Base-by-base conservation (phyloP, 2,329 filamentous ascomycete species). In the Davidsoniella eucalypti region DNA sequence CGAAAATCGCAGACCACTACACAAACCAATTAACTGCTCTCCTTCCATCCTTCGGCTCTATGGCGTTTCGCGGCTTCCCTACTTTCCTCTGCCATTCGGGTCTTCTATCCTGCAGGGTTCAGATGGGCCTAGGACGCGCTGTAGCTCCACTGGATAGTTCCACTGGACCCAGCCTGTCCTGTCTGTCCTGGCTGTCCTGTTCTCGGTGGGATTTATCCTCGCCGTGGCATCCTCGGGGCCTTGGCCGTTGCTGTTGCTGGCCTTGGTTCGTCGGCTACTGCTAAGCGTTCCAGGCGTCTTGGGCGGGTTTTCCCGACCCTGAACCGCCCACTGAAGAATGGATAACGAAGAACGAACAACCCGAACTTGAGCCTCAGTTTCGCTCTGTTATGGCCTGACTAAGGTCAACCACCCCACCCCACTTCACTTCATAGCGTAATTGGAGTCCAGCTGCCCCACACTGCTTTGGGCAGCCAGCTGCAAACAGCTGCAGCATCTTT, bases 221-320 rank as follows among this genome's bases (percentile, higher is more conserved):
- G 29, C 29, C 8, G 29, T 33, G 29, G 29, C 29, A 9, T 33
- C 29, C 29, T 33, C 12, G 12, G 29, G 9, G 8, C 12, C 29
- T 9, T 33, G 12, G 29, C 8, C 12, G 29, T 12, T 14, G 18
- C 29, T 38, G n/a, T 37, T 45, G 42, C 21, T 4, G 17, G 18
- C 42, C 18, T 46, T 46, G 36, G 7, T 33, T 37, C 44, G 44
- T 23, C 21, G 21, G 21, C 21, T 23, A 23, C 21, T 23, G 21
- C 4, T 23, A 23, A 23, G 21, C 21, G 5, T 23, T 23, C 21
- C 21, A 23, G 21, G 21, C 21, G 21, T 23, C 21, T 23, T 50
- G 37, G 55, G 54, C 54, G 55, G 56, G 54, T 57, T 54, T 56
- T 55, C 54, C 53, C 53, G 36, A 46, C 46, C 41, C 46, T 37